Evolutionary conservation across 73 alveolate genomes (phyloP).

Genomic region (Durusdinium trenchii): DNA sequence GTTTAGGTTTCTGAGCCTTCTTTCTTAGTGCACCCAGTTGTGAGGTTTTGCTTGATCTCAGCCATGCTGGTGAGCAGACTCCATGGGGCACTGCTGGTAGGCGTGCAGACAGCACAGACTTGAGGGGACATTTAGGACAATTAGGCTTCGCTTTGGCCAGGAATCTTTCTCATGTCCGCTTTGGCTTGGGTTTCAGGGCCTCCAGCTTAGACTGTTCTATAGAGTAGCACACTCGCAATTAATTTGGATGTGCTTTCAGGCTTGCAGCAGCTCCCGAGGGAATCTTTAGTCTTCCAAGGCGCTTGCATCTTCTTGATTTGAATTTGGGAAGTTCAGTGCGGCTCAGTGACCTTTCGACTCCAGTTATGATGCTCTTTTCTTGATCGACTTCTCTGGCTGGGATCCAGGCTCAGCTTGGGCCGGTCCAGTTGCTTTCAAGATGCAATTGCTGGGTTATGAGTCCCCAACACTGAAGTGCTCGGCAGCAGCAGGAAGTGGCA

Average conservation of each 20-base stretch:
- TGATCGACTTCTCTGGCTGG: constrained; percentile 90
- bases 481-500: constrained; percentile 46
- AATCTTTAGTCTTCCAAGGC: constrained; percentile 83
- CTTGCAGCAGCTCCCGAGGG: constrained; percentile 77
- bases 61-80: constrained; percentile 92
- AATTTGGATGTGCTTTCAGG: background rate
- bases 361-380: constrained; percentile 75
- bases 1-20: too few species aligned
- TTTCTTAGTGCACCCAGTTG: too few species aligned
- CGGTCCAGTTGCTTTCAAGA: too few species aligned
- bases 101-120: background rate
- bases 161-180: constrained; percentile 72
- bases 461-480: too few species aligned
- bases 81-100: constrained; percentile 94
- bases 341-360: background rate
- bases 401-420: constrained; percentile 89
- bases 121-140: background rate
- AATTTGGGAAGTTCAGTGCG: background rate
- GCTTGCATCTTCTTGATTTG: background rate
- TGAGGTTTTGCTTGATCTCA: constrained; percentile 80
- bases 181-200: constrained; percentile 87
- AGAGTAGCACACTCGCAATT: background rate
- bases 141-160: background rate
- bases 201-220: background rate
- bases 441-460: too few species aligned